These are phyloP conservation scores for Juncus inflexus DNA, from an alignment of 176 grass and related monocot genomes.

Conservation along the genomic window DNA sequence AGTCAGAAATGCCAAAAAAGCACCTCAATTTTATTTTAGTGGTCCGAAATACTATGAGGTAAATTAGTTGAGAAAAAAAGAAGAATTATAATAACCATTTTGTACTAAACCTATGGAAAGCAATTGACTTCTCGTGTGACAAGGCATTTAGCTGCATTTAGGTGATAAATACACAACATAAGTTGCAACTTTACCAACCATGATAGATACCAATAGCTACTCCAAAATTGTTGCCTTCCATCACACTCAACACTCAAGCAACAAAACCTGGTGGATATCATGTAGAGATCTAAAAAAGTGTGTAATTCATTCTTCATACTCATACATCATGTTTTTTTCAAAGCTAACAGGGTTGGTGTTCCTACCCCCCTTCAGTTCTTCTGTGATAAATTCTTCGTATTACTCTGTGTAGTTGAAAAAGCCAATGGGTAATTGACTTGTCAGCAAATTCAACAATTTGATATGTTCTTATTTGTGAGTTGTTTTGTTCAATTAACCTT, in stretches of 20 bases:
- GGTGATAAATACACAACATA: neutral
- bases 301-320: neutral
- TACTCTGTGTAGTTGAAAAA: no score
- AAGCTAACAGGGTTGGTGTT: constrained; percentile 24
- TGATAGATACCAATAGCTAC: constrained; percentile 23
- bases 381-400: neutral
- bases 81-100: neutral
- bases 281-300: neutral
- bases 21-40: no score
- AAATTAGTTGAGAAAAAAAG: neutral
- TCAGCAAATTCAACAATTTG: no score
- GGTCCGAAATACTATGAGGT: no score
- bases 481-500: no score
- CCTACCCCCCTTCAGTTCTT: constrained; percentile 14
- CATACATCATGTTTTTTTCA: neutral
- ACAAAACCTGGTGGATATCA: constrained; percentile 26
- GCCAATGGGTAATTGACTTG: no score
- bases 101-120: neutral
- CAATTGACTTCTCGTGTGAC: neutral
- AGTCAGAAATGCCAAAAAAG: no score
- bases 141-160: constrained; percentile 6
- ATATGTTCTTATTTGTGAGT: no score
- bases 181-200: constrained; percentile 25
- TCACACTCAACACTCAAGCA: constrained; percentile 24
- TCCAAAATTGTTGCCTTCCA: constrained; percentile 17